phyloP scores from a whole-genome alignment of 1,284 basidiomycete genomes.

The Flammula alnicola region DNA sequence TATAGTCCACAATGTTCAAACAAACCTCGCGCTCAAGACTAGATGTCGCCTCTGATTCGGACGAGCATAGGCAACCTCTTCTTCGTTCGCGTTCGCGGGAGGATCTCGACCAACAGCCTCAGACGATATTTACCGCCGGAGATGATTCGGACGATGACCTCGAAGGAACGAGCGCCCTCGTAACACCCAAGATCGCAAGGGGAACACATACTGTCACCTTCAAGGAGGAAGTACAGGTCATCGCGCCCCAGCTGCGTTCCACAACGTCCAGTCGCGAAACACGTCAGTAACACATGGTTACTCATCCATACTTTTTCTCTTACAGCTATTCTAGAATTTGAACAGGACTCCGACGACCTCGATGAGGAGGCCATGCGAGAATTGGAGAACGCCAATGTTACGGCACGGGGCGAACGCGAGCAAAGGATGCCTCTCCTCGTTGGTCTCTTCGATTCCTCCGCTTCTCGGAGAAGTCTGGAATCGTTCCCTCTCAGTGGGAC shows the following conservation, averaged over 20 bases:
- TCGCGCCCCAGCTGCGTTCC: slow-evolving; percentile 69
- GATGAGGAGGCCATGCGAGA: slow-evolving; percentile 50
- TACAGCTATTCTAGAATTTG: slow-evolving; percentile 58
- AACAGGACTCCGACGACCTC: slow-evolving; percentile 77
- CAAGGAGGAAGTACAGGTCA: slow-evolving; percentile 67
- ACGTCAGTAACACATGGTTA: slow-evolving; percentile 54
- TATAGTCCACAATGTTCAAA: slow-evolving; percentile 25
- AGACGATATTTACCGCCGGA: slow-evolving; percentile 51
- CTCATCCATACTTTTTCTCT: slow-evolving; percentile 14
- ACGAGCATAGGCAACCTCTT: slow-evolving; percentile 55
- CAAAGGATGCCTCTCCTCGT: slow-evolving; percentile 76
- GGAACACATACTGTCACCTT: slow-evolving; percentile 57
- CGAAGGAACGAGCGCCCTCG: slow-evolving; percentile 29
- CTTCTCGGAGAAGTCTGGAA: slow-evolving; percentile 59
- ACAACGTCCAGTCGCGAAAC: slow-evolving; percentile 75
- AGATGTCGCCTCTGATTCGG: slow-evolving; percentile 36
- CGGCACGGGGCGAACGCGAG: slow-evolving; percentile 44
- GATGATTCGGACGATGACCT: slow-evolving; percentile 51
- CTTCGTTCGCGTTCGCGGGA: slow-evolving; percentile 43
- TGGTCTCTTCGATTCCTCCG: slow-evolving; percentile 69
- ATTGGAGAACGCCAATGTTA: slow-evolving; percentile 41
- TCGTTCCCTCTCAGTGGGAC: slow-evolving; percentile 49
- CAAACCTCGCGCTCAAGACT: slow-evolving; percentile 17
- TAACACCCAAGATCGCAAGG: slow-evolving; percentile 33
- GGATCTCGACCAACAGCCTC: slow-evolving; percentile 24